Conservation (phyloP, 768 basidiomycete genomes). For the Galerina marginata region DNA sequence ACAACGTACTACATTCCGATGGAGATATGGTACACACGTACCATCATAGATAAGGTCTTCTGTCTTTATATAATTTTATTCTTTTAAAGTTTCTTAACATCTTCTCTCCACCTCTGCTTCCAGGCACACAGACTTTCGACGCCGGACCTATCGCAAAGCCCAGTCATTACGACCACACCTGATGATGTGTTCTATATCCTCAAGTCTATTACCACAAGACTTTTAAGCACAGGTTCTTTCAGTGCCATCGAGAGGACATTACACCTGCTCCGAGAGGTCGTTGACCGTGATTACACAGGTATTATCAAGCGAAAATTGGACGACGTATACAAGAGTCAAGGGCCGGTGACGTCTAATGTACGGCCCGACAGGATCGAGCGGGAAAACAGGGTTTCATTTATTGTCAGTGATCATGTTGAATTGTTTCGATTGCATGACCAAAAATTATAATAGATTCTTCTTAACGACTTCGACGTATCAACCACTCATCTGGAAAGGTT, state of each 20-base stretch:
- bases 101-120: background rate
- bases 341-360: conserved; percentile 44
- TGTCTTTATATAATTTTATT: background rate
- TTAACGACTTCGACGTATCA: conserved; percentile 96
- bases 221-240: conserved; percentile 78
- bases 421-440: background rate
- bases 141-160: conserved; percentile 68
- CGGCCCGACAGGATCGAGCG: conserved; percentile 80
- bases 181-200: conserved; percentile 98
- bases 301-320: conserved; percentile 88
- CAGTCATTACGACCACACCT: conserved; percentile 74
- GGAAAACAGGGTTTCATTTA: conserved; percentile 80
- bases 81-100: background rate
- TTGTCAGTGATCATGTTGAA: conserved; percentile 58
- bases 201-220: conserved; percentile 79
- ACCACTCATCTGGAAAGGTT: conserved; percentile 88
- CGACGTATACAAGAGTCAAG: conserved; percentile 74
- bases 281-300: conserved; percentile 84
- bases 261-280: conserved; percentile 67
- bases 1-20: conserved; percentile 83
- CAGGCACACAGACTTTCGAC: conserved; percentile 90
- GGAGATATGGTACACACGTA: conserved; percentile 90
- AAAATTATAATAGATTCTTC: conserved; percentile 60
- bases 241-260: conserved; percentile 62
- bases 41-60: conserved; percentile 83